Base-by-base conservation (phyloP, 495 filamentous ascomycete genomes). In the Penicillium salamii region DNA sequence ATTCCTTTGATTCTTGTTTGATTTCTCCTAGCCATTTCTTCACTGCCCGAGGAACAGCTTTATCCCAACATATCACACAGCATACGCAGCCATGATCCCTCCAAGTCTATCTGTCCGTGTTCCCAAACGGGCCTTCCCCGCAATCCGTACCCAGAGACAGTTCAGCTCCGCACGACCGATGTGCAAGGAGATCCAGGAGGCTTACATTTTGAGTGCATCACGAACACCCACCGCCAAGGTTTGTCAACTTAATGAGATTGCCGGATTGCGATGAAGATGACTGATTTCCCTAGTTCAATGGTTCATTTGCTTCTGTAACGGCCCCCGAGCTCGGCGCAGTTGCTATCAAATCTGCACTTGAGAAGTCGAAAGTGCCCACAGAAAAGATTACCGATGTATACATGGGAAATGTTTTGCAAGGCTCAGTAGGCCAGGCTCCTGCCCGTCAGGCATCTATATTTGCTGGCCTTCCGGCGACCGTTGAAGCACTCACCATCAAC, bases 381-480 rank as follows among this genome's bases (percentile, higher is more conserved):
- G 79, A 83, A 21, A 83, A 85, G 61, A 87, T 97, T 57, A 86
- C 83, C 24, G 86, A 93, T 78, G 86, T 96, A 2, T 97, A 97
- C 71, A 95, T 97, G 88, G 93, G 93, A 61, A 92, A 97, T 69
- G 93, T 97, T n/a, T 78, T 97, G 15, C 84, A 90, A 67, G 92
- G 79, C 13, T 77, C 78, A 35, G 77, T 90, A 14, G 93, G 93
- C 26, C 93, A 98, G 66, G 81, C 93, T 2, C 93, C 93, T 1
- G 91, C 93, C 15, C 85, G 93, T 24, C 93, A 98, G 71, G 93
- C 92, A 19, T 76, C 81, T 40, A 87, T 97, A 40, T 89, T 89
- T 58, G 87, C 93, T n/a, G 91, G 90, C 9, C 81, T 98, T 7
- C 76, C 89, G 2, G 69, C 79, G 7, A 81, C 77, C 6, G 80